Percentiles rank a stretch among this genome's conserved stretches.
phyloP scores from a whole-genome alignment of 805 yeast species.

The Suhomyces prunicola region DNA sequence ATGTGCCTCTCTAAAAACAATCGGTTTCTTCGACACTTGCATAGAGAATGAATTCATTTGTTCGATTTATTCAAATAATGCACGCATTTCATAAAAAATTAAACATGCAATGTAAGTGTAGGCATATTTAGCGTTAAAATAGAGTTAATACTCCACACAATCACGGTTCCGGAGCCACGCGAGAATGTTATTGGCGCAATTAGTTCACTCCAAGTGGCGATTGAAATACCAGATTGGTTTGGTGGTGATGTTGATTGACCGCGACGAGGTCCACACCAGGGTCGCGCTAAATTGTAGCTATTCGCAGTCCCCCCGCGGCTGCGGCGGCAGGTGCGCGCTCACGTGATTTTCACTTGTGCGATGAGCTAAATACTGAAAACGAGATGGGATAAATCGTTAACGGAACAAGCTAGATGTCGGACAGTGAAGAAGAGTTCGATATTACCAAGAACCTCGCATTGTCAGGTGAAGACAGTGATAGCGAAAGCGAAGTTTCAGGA shows the following conservation, averaged over 20 bases:
- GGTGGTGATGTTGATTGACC: not conserved
- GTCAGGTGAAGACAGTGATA: constrained; percentile 35
- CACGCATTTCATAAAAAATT: not conserved
- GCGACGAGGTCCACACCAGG: too few relatives aligned
- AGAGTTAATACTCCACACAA: not conserved
- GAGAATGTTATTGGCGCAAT: not conserved
- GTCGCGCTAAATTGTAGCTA: not conserved
- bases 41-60: not conserved
- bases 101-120: not conserved
- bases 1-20: not conserved
- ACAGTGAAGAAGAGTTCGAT: constrained; percentile 52
- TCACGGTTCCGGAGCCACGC: not conserved
- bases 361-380: not conserved
- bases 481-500: constrained; percentile 17
- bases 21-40: not conserved
- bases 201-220: not conserved
- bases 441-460: constrained; percentile 60
- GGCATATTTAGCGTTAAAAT: not conserved
- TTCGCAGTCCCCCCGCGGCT: not conserved
- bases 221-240: not conserved
- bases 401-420: constrained; percentile 22
- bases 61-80: not conserved
- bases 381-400: not conserved
- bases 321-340: not conserved
- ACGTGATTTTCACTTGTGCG: constrained; percentile 1